Evolutionary conservation across 2,329 filamentous ascomycete genomes (phyloP), one percentile per base, ranked within the genome.

Genomic region (Knoxdaviesia proteae): DNA sequence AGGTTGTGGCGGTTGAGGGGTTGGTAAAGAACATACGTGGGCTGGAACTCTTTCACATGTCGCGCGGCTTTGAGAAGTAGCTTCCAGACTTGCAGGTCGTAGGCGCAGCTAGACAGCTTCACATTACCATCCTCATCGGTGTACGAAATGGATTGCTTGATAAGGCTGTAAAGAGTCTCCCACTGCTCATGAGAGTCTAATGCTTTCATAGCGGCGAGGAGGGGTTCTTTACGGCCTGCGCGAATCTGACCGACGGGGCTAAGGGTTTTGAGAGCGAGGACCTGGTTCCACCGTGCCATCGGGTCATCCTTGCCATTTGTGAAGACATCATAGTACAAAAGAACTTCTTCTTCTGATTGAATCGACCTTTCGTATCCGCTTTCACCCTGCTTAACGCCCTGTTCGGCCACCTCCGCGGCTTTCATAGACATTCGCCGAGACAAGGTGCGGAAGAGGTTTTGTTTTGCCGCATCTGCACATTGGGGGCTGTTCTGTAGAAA

Each of bases 271-370:
- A 20, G 20, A 20, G 20, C 20, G 20, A 20, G 20, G 20, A 20
- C 20, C 3, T 20, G 20, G 20, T 20, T 20, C 20, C 20, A 20
- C 20, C 20, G 20, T 20, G 20, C 20, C 20, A 20, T 20, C 20
- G 20, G 20, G 20, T 20, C 20, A 20, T 20, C 20, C 20, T 20
- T 20, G 20, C 20, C 20, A 20, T 20, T 3, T 32, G 61, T 58
- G 1, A 67, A 51, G 29, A 71, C 58, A 1, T 63, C 58, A 46
- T 68, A 71, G 11, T 68, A 60, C 2, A 71, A 57, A 0, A 66
- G 55, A 3, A 67, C 59, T 46, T 71, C 68, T 45, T 71, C 64
- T 46, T 71, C 68, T 0, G 60, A 60, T 36, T 59, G 57, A 32
- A 70, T 55, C 5, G 49, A 50, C 47, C 60, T 49, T 20, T 50